Evolutionary conservation across 345 rosid genomes (phyloP).

Genomic region (Lepidium africanum): DNA sequence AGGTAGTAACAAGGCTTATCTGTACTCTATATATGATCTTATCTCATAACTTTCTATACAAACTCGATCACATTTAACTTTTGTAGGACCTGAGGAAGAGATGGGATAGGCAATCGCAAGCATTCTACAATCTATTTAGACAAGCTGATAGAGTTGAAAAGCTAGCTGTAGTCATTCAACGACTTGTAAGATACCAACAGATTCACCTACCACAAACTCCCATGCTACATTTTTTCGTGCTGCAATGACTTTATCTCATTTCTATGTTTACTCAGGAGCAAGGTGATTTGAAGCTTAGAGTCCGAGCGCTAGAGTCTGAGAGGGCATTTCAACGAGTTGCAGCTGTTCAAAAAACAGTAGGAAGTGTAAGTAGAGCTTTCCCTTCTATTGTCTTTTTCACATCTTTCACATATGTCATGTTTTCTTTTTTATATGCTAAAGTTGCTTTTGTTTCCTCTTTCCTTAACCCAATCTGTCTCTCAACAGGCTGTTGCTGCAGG

Average conservation of each 20-base stretch:
- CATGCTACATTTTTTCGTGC: neutral
- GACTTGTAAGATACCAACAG: slow-evolving; percentile 48
- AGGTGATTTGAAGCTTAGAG: slow-evolving; percentile 97
- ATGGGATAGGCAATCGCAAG: slow-evolving; percentile 94
- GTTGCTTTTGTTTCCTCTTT: slow-evolving; percentile 7
- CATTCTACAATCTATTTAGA: slow-evolving; percentile 87
- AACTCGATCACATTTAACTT: neutral
- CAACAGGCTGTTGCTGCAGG: slow-evolving; percentile 92
- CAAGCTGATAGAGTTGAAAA: slow-evolving; percentile 94
- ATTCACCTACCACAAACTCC: neutral
- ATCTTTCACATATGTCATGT: neutral
- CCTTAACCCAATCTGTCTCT: neutral
- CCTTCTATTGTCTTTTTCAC: neutral
- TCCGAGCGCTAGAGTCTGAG: slow-evolving; percentile 86
- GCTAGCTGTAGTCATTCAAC: slow-evolving; percentile 76
- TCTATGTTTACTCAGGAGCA: slow-evolving; percentile 55
- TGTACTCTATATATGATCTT: neutral
- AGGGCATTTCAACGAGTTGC: slow-evolving; percentile 97
- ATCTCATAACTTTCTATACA: neutral
- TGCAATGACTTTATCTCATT: neutral
- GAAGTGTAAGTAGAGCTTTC: slow-evolving; percentile 60
- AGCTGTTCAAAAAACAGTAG: slow-evolving; percentile 82
- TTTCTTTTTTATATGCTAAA: neutral
- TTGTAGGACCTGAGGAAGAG: slow-evolving; percentile 82
- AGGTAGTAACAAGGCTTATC: slow-evolving; percentile 42